A percentile compares a stretch with the other conserved stretches of the same genome.
phyloP scores from a whole-genome alignment of 495 filamentous ascomycete species.

The Penicillium roqueforti region DNA sequence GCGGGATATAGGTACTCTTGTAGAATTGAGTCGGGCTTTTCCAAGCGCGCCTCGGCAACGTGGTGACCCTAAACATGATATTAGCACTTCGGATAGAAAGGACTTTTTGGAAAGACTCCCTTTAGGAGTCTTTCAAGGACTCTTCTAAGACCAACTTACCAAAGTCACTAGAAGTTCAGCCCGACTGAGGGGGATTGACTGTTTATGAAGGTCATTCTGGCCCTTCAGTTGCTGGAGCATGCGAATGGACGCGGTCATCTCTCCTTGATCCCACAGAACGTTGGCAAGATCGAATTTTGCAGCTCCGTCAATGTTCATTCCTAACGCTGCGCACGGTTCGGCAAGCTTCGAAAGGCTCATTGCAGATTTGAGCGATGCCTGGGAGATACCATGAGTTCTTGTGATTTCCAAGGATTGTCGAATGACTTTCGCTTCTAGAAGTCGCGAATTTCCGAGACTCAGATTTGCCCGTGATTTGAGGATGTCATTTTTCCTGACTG shows the following conservation, averaged over 20 bases:
- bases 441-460: slow-evolving; percentile 56
- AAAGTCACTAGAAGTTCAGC: slow-evolving; percentile 82
- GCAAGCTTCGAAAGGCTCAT: slow-evolving; percentile 75
- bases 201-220: slow-evolving; percentile 58
- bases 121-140: neutral
- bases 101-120: neutral
- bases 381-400: slow-evolving; percentile 70
- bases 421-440: slow-evolving; percentile 68
- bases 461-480: slow-evolving; percentile 58
- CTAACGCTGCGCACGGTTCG: slow-evolving; percentile 58
- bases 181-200: slow-evolving; percentile 68
- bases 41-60: slow-evolving; percentile 85
- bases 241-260: slow-evolving; percentile 83
- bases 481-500: slow-evolving; percentile 62
- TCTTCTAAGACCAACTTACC: slow-evolving; percentile 52
- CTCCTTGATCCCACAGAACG: slow-evolving; percentile 92
- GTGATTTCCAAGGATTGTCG: slow-evolving; percentile 70
- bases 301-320: slow-evolving; percentile 69
- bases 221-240: slow-evolving; percentile 74
- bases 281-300: slow-evolving; percentile 76
- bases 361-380: slow-evolving; percentile 79
- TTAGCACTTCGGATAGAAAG: neutral
- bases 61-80: slow-evolving; percentile 58
- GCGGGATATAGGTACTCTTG: slow-evolving; percentile 76
- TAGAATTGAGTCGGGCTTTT: slow-evolving; percentile 88